Evolutionary conservation across 169 alveolate species (phyloP).

Genomic region (Cryptosporidium meleagridis): DNA sequence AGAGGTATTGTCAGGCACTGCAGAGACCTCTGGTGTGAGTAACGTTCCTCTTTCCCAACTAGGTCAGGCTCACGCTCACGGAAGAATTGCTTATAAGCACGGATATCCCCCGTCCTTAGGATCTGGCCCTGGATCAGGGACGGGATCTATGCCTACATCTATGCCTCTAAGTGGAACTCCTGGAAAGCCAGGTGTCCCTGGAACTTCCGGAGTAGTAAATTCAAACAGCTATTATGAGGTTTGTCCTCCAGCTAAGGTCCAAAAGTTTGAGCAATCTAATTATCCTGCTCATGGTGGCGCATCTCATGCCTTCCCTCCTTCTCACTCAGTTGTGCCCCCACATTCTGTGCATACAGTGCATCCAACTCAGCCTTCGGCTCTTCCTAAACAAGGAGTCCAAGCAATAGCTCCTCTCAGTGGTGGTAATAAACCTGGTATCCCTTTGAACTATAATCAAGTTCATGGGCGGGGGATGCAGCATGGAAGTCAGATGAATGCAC

Average conservation of each 20-base stretch:
- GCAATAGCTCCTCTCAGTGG: neutral
- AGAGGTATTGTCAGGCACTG: neutral
- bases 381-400: neutral
- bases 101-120: neutral
- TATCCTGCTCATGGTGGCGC: neutral
- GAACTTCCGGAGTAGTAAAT: neutral
- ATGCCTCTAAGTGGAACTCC: neutral
- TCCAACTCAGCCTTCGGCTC: neutral
- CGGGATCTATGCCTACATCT: neutral
- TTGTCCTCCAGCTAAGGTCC: slow-evolving; percentile 27
- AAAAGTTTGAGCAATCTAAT: neutral
- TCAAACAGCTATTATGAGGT: neutral
- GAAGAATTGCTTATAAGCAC: neutral
- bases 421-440: neutral
- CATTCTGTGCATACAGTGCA: neutral
- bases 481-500: neutral
- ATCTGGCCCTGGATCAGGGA: neutral
- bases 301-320: neutral
- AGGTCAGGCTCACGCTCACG: neutral
- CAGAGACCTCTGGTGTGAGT: neutral
- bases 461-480: neutral
- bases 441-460: neutral
- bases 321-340: neutral
- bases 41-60: neutral
- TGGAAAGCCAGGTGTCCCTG: neutral